Evolutionary conservation across 306 rosid species (phyloP).

Genomic region (Quercus robur): DNA sequence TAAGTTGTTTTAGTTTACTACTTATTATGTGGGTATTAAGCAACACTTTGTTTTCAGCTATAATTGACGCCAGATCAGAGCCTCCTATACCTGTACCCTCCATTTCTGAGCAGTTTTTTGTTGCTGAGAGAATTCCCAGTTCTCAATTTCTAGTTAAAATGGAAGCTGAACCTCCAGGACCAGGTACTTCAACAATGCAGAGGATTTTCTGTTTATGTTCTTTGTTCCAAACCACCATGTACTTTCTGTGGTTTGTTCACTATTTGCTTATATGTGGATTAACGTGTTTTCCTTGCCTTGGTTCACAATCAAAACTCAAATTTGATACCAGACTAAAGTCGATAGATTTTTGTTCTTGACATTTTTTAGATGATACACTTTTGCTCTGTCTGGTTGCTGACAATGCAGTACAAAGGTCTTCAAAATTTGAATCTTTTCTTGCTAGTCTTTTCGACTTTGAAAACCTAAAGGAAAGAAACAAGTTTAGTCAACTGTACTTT

Average conservation of each 20-base stretch:
- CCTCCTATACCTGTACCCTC: slow-evolving; percentile 29
- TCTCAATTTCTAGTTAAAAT: slow-evolving; percentile 42
- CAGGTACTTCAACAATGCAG: slow-evolving; percentile 45
- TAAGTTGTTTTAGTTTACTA: slow-evolving; percentile 17
- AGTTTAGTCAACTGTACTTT: not conserved
- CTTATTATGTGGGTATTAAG: slow-evolving; percentile 40
- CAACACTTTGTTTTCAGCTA: slow-evolving; percentile 29
- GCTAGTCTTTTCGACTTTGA: not conserved
- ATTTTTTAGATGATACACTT: not conserved
- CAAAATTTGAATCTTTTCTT: not conserved
- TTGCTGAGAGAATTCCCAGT: slow-evolving; percentile 13
- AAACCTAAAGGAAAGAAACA: not conserved
- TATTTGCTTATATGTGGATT: slow-evolving; percentile 4
- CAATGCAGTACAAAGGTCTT: not conserved
- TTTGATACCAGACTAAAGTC: slow-evolving; percentile 13
- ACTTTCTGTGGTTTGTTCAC: slow-evolving; percentile 4
- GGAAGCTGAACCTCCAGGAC: slow-evolving; percentile 85
- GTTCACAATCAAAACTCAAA: slow-evolving; percentile 12
- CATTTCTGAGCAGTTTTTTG: slow-evolving; percentile 17
- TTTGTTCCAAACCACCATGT: not conserved
- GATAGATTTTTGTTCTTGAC: not conserved
- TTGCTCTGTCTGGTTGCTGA: slow-evolving; percentile 17
- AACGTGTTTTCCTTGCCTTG: slow-evolving; percentile 7
- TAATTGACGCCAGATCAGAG: slow-evolving; percentile 35
- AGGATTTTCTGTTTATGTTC: not conserved